Percentiles rank a stretch among this genome's conserved stretches.
These are phyloP conservation scores for Hemerocallis citrina DNA, from an alignment of 106 monocot species.

Conservation along the genomic window DNA sequence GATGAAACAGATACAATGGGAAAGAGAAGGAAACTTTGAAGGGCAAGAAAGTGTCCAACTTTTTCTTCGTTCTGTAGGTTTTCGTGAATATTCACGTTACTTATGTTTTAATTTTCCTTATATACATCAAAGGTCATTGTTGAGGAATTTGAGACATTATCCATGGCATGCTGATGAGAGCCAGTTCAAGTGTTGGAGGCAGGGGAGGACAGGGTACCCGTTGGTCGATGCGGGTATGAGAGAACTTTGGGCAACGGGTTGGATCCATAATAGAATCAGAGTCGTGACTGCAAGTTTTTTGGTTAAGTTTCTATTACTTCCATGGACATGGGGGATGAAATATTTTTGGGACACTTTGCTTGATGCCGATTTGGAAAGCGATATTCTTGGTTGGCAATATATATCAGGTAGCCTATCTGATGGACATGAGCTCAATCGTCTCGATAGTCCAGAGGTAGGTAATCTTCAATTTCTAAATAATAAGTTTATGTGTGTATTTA, in stretches of 20 bases:
- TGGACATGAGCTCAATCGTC: slow-evolving; percentile 70
- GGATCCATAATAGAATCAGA: slow-evolving; percentile 74
- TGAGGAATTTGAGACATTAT: slow-evolving; percentile 69
- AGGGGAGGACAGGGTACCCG: slow-evolving; percentile 85
- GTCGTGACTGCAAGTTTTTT: slow-evolving; percentile 70
- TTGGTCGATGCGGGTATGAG: slow-evolving; percentile 96
- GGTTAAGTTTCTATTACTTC: slow-evolving; percentile 73
- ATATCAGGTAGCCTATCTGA: slow-evolving; percentile 88
- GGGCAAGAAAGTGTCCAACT: slow-evolving; percentile 55
- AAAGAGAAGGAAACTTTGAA: slow-evolving; percentile 42
- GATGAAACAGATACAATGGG: slow-evolving; percentile 70
- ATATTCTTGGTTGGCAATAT: slow-evolving; percentile 94
- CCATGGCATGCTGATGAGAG: slow-evolving; percentile 64
- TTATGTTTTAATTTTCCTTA: slow-evolving; percentile 93
- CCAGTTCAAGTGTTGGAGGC: slow-evolving; percentile 72
- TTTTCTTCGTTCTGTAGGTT: slow-evolving; percentile 72
- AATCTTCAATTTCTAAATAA: too few relatives aligned
- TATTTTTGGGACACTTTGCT: slow-evolving; percentile 86
- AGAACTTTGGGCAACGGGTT: slow-evolving; percentile 94
- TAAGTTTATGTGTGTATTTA: too few relatives aligned
- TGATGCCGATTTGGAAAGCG: slow-evolving; percentile 81
- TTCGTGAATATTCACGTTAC: slow-evolving; percentile 90
- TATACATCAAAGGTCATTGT: slow-evolving; percentile 62
- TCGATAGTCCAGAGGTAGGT: slow-evolving; percentile 77
- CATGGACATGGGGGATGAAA: slow-evolving; percentile 94